Evolutionary conservation across 2,329 filamentous ascomycete genomes (phyloP).

Genomic region (Fonsecaea monophora): DNA sequence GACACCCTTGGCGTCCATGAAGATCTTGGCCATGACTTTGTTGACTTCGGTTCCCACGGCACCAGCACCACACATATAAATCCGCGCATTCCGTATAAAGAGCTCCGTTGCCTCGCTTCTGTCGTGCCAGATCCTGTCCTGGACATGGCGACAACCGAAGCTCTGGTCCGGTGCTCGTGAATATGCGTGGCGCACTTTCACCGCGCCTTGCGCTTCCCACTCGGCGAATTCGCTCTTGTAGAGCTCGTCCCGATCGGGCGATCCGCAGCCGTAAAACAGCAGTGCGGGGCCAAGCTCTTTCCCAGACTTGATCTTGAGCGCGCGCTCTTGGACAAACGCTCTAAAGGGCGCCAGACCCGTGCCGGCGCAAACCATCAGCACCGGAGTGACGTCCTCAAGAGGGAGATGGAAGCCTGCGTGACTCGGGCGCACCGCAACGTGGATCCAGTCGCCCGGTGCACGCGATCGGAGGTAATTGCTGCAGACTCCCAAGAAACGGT

Average conservation of each 20-base stretch:
- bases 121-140: conserved; percentile 59
- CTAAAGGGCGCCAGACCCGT: conserved; percentile 59
- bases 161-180: conserved; percentile 57
- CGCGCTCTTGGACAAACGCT: conserved; percentile 51
- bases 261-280: conserved; percentile 70
- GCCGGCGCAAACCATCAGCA: conserved; percentile 62
- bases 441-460: conserved; percentile 53
- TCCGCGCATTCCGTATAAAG: conserved; percentile 58
- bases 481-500: too few relatives aligned
- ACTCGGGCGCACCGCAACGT: too few relatives aligned
- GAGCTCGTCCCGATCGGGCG: conserved; percentile 62
- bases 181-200: conserved; percentile 67
- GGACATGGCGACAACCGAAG: conserved; percentile 60
- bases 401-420: conserved; percentile 56
- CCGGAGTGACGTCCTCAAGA: conserved; percentile 49
- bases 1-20: too few relatives aligned
- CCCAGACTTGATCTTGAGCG: conserved; percentile 48
- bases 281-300: conserved; percentile 62
- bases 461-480: too few relatives aligned
- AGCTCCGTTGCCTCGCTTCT: conserved; percentile 53
- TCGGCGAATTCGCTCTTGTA: conserved; percentile 58
- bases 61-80: conserved; percentile 67
- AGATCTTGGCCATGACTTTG: too few relatives aligned
- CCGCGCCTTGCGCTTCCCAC: conserved; percentile 68
- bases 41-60: too few relatives aligned